phyloP scores from a whole-genome alignment of 176 grass and related monocot genomes.

The Musa troglodytarum region DNA sequence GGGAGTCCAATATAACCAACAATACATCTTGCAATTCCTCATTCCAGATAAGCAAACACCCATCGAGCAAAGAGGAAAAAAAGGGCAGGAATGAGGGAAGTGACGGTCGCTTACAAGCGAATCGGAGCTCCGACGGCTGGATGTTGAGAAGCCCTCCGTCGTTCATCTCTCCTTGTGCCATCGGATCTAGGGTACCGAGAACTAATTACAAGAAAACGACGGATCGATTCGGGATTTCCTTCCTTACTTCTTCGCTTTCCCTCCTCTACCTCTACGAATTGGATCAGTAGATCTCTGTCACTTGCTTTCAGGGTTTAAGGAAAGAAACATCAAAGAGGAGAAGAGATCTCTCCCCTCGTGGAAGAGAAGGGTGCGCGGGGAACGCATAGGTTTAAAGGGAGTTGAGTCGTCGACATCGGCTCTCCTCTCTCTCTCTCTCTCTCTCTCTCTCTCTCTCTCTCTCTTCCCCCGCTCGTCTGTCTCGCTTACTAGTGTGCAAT shows the following conservation, averaged over 20 bases:
- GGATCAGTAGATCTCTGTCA: background rate
- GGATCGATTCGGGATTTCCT: background rate
- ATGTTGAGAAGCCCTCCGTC: slow-evolving; percentile 60
- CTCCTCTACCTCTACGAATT: background rate
- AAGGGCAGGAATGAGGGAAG: background rate
- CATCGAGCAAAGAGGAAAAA: background rate
- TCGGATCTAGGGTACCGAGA: background rate
- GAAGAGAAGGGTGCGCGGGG: too few relatives aligned
- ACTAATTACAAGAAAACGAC: background rate
- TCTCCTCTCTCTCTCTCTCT: background rate
- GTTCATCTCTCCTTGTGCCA: background rate
- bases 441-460: background rate
- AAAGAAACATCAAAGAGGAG: background rate
- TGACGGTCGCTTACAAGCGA: slow-evolving; percentile 50
- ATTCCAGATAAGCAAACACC: too few relatives aligned
- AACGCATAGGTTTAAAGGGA: too few relatives aligned
- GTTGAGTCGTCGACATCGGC: too few relatives aligned
- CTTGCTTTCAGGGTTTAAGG: background rate
- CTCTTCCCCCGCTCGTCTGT: background rate
- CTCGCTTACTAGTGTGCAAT: background rate
- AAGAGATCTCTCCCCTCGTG: background rate
- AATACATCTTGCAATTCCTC: too few relatives aligned
- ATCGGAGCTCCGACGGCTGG: slow-evolving; percentile 74
- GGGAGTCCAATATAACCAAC: background rate
- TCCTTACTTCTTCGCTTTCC: background rate